phyloP scores from a whole-genome alignment of 208 protist genomes.

The Acanthamoeba healyi region DNA sequence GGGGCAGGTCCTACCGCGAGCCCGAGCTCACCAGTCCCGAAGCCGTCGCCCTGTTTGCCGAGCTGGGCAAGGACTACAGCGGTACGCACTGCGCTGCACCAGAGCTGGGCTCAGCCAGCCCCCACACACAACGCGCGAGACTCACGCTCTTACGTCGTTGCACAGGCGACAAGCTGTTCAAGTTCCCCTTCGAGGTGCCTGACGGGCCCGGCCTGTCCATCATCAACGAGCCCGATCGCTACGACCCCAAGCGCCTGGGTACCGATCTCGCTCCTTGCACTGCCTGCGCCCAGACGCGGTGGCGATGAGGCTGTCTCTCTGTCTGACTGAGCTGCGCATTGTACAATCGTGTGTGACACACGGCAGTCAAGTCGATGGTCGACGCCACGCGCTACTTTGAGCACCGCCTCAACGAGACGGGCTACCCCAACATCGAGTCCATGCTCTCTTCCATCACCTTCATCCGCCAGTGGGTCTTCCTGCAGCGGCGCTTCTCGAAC shows the following conservation, averaged over 20 bases:
- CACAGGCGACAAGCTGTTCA: constrained; percentile 17
- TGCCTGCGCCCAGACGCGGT: too few relatives aligned
- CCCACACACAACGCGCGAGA: too few relatives aligned
- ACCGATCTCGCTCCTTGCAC: too few relatives aligned
- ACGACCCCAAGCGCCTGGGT: constrained; percentile 31
- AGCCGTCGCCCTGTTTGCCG: neutral
- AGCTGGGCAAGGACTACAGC: constrained; percentile 29
- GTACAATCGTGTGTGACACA: neutral
- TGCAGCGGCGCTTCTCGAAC: neutral
- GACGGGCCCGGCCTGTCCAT: neutral
- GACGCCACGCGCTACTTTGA: constrained; percentile 33
- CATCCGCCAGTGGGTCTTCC: constrained; percentile 28
- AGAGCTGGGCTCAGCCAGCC: too few relatives aligned
- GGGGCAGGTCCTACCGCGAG: neutral
- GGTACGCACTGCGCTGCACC: neutral
- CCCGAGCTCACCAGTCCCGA: neutral
- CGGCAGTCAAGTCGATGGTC: constrained; percentile 27
- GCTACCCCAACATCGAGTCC: constrained; percentile 20
- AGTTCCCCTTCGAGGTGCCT: constrained; percentile 18
- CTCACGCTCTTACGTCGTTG: too few relatives aligned
- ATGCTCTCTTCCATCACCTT: neutral
- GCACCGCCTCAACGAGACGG: neutral
- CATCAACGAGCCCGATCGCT: neutral
- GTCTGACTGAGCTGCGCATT: too few relatives aligned
- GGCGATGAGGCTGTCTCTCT: too few relatives aligned